Evolutionary conservation across 352 stramenopile species (phyloP).

Genomic region (Phytophthora aleatoria): DNA sequence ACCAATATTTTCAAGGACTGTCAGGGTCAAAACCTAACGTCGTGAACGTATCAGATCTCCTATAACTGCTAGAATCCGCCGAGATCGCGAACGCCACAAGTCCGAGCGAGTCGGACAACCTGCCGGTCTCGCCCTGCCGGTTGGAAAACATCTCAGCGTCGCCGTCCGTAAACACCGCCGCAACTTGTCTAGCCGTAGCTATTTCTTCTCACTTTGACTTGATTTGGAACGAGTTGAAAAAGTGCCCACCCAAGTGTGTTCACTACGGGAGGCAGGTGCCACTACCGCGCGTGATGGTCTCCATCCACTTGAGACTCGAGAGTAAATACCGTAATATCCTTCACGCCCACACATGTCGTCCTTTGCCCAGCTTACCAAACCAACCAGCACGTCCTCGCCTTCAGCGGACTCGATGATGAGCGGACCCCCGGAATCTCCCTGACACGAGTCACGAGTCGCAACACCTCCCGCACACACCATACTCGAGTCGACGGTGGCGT

Average conservation of each 20-base stretch:
- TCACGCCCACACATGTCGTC: conserved; percentile 39
- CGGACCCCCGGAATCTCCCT: conserved; percentile 57
- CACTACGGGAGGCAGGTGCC: conserved; percentile 15
- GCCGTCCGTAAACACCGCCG: no score
- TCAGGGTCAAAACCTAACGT: no score
- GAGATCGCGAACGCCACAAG: no score
- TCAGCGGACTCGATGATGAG: conserved; percentile 32
- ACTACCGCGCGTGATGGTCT: conserved; percentile 6
- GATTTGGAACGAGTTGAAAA: no score
- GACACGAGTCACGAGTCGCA: conserved; percentile 42
- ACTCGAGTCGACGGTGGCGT: conserved; percentile 33
- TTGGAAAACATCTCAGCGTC: no score
- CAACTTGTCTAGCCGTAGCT: no score
- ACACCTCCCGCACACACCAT: conserved; percentile 59
- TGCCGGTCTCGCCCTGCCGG: no score
- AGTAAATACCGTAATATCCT: conserved; percentile 55
- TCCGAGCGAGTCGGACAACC: no score
- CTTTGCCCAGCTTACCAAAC: conserved; percentile 57
- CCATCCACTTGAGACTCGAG: conserved; percentile 53
- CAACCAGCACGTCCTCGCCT: conserved; percentile 39
- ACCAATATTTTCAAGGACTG: no score
- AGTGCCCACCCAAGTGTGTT: background rate
- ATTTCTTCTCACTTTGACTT: no score
- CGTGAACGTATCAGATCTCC: no score
- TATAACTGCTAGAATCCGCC: no score